Evolutionary conservation across 2,329 filamentous ascomycete genomes (phyloP).

Genomic region (Beauveria rudraprayagi): DNA sequence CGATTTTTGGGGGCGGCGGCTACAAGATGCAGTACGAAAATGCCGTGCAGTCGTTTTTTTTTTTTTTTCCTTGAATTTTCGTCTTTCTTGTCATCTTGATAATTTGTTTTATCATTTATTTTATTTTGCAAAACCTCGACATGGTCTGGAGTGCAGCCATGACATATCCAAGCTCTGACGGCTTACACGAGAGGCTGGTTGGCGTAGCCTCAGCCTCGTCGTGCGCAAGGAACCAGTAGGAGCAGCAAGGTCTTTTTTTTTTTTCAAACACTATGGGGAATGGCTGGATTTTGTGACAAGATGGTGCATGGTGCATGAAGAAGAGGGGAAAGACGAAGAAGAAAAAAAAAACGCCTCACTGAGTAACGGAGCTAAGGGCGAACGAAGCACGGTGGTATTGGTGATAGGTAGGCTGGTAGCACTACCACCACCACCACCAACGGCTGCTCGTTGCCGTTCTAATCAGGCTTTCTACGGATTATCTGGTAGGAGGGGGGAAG

Average conservation of each 20-base stretch:
- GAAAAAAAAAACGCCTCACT: neutral
- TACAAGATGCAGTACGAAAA: neutral
- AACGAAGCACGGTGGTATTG: neutral
- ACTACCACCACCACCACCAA: too few species aligned
- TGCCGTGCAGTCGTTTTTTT: neutral
- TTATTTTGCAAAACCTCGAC: too few species aligned
- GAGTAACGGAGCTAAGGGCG: neutral
- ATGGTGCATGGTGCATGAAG: too few species aligned
- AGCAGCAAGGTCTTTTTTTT: too few species aligned
- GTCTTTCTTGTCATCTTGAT: too few species aligned
- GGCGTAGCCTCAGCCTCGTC: neutral
- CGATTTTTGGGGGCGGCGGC: slow-evolving; percentile 3
- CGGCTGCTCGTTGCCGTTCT: too few species aligned
- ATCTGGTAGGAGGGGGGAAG: neutral
- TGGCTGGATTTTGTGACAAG: too few species aligned
- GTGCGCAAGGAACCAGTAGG: neutral
- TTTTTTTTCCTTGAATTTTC: neutral
- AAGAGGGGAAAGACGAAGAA: neutral
- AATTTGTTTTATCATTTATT: too few species aligned
- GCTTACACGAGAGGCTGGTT: neutral
- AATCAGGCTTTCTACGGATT: too few species aligned
- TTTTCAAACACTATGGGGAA: too few species aligned
- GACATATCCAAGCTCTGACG: neutral
- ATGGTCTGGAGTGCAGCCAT: too few species aligned
- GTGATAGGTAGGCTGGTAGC: neutral